phyloP scores from a whole-genome alignment of 2,329 filamentous ascomycete species.

The Penicillium concentricum region DNA sequence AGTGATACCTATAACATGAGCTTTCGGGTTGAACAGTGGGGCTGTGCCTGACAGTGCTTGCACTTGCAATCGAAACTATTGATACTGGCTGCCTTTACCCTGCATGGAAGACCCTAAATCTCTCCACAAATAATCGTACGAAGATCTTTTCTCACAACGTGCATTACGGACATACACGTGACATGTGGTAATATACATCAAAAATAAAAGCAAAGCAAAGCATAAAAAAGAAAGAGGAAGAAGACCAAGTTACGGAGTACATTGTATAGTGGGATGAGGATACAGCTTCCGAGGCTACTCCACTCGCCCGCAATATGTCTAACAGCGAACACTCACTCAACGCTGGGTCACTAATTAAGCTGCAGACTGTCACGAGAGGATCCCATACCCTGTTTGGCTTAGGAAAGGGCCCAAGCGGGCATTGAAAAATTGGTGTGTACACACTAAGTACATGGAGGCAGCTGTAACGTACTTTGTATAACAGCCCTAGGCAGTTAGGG shows the following conservation, averaged over 20 bases:
- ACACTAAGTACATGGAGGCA: not conserved
- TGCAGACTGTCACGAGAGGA: not conserved
- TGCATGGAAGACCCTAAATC: not conserved
- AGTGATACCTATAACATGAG: not conserved
- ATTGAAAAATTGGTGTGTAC: not conserved
- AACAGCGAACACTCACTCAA: not conserved
- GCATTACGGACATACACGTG: not conserved
- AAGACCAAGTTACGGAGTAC: not conserved
- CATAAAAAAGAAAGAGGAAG: not conserved
- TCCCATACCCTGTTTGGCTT: not conserved
- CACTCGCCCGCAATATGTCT: not conserved
- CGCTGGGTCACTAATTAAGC: not conserved
- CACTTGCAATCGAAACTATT: not conserved
- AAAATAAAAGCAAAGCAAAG: not conserved
- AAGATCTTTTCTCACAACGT: not conserved
- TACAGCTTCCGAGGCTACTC: not conserved
- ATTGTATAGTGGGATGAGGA: not conserved
- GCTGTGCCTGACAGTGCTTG: not conserved
- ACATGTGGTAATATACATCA: not conserved
- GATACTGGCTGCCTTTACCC: constrained; percentile 2
- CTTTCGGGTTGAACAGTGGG: not conserved
- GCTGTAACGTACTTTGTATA: not conserved
- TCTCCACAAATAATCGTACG: not conserved
- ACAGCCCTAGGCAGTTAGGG: not conserved
- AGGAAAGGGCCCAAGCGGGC: not conserved